phyloP scores from a whole-genome alignment of 2,329 filamentous ascomycete genomes.

The Gnomoniopsis sp. region DNA sequence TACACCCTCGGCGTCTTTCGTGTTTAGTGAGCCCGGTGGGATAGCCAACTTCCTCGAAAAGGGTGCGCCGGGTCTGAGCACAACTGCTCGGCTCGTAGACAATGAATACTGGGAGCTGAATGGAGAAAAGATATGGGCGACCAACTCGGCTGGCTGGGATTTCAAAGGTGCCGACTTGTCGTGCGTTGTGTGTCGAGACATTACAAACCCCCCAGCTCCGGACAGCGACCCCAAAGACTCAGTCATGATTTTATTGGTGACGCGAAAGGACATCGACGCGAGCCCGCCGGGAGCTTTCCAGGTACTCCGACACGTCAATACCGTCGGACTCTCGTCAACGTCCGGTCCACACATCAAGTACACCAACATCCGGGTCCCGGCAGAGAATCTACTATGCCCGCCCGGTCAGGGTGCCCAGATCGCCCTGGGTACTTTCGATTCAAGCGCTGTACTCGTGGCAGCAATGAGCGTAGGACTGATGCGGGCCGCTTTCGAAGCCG shows the following conservation, averaged over 20 bases:
- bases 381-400: slow-evolving; percentile 41
- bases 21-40: slow-evolving; percentile 14
- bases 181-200: slow-evolving; percentile 14
- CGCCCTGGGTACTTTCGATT: slow-evolving; percentile 40
- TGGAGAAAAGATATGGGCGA: slow-evolving; percentile 17
- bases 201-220: not conserved
- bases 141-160: slow-evolving; percentile 14
- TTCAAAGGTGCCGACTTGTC: slow-evolving; percentile 10
- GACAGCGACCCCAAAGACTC: not conserved
- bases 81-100: slow-evolving; percentile 10
- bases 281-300: slow-evolving; percentile 40
- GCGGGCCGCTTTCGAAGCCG: slow-evolving; percentile 49
- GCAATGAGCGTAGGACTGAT: slow-evolving; percentile 53
- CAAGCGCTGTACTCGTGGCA: slow-evolving; percentile 45
- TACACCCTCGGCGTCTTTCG: slow-evolving; percentile 3
- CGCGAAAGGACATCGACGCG: slow-evolving; percentile 41
- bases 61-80: slow-evolving; percentile 9
- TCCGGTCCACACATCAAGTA: slow-evolving; percentile 48
- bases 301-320: slow-evolving; percentile 42
- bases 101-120: slow-evolving; percentile 7
- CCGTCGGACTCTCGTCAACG: slow-evolving; percentile 43
- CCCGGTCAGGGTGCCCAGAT: slow-evolving; percentile 40
- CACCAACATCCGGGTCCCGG: slow-evolving; percentile 44
- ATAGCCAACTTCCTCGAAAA: slow-evolving; percentile 17
- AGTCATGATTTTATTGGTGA: slow-evolving; percentile 49